Evolutionary conservation across 1,284 basidiomycete genomes (phyloP), one percentile per base, ranked within the genome.

Genomic region (Sutorius eximius): DNA sequence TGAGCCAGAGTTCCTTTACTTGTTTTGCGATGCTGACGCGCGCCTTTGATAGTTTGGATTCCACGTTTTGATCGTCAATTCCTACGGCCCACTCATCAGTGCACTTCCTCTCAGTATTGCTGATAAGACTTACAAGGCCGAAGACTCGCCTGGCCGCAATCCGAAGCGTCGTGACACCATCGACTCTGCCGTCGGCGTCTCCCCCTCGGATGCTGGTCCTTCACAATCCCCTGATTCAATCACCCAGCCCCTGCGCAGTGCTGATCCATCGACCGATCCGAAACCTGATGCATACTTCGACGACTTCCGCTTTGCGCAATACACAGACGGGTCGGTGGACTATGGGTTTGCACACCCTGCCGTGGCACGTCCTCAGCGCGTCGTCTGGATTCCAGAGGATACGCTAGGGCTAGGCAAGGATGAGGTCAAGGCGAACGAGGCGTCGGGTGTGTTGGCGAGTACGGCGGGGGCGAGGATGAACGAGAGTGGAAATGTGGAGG

Each of bases 301-400:
- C 20, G 65, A 70, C 34, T 41, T 52, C 29, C 50, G 37, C 51
- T 71, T 72, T 45, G 40, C 58, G 20, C 58, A 32, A 33, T 38
- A 51, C 27, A 5, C 45, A 1, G 64, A 63, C 20, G 59, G 65
- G 29, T 42, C 48, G 20, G 43, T 69, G 22, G 74, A 79, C 36
- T 83, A 82, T 58, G 82, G 82, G 41, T 96, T 95, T 73, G 85
- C 88, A 51, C 93, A 93, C 63, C 93, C 92, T 15, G 91, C 90
- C 10, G 77, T 84, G 12, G 84, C 86, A 49, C 80, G 86, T 49
- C 83, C 86, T 42, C 89, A 93, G 71, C 78, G 83, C 54, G 76
- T 83, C 11, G 75, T 97, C 36, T 97, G 95, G 94, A 72, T 96
- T 49, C 90, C 93, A 12, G 92, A 95, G 64, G 69, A 77, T 43